Evolutionary conservation across 768 basidiomycete species (phyloP).

Genomic region (Pisolithus sp.): DNA sequence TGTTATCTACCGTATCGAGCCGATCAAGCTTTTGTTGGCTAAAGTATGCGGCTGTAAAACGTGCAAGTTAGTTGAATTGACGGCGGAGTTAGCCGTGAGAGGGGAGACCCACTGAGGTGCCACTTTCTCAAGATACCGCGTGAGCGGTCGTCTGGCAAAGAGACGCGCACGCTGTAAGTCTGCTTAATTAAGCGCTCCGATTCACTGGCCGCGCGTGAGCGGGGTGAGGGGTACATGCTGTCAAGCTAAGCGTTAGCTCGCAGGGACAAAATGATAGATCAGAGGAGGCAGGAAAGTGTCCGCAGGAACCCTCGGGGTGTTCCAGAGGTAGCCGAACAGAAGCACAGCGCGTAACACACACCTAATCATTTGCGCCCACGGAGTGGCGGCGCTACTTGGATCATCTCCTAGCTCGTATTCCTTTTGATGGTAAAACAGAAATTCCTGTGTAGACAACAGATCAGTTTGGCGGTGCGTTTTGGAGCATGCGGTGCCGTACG

Average conservation of each 20-base stretch:
- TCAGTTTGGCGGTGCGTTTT: conserved; percentile 5
- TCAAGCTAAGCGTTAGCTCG: conserved; percentile 11
- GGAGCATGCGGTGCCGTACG: conserved; percentile 11
- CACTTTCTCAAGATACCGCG: conserved; percentile 42
- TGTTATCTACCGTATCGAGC: conserved; percentile 64
- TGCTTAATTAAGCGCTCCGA: conserved; percentile 47
- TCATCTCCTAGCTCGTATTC: conserved; percentile 37
- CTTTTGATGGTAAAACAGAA: conserved; percentile 51
- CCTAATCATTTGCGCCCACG: conserved; percentile 74
- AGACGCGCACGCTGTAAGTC: conserved; percentile 47
- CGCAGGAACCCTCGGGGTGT: conserved; percentile 2
- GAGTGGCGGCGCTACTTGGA: conserved; percentile 46
- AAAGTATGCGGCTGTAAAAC: conserved; percentile 68
- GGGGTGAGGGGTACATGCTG: conserved; percentile 36
- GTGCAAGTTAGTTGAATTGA: conserved; percentile 6
- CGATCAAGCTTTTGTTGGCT: conserved; percentile 69
- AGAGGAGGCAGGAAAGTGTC: background rate
- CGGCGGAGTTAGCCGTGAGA: conserved; percentile 28
- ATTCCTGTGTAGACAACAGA: conserved; percentile 32
- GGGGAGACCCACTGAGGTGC: conserved; percentile 40
- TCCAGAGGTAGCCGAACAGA: conserved; percentile 4
- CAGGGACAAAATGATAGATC: conserved; percentile 8
- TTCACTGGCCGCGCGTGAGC: conserved; percentile 32
- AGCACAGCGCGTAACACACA: conserved; percentile 25
- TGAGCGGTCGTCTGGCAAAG: conserved; percentile 37